Percentiles rank a stretch among this genome's conserved stretches.
Evolutionary conservation across 2,329 filamentous ascomycete species (phyloP).

Genomic region (Fusarium coicis): DNA sequence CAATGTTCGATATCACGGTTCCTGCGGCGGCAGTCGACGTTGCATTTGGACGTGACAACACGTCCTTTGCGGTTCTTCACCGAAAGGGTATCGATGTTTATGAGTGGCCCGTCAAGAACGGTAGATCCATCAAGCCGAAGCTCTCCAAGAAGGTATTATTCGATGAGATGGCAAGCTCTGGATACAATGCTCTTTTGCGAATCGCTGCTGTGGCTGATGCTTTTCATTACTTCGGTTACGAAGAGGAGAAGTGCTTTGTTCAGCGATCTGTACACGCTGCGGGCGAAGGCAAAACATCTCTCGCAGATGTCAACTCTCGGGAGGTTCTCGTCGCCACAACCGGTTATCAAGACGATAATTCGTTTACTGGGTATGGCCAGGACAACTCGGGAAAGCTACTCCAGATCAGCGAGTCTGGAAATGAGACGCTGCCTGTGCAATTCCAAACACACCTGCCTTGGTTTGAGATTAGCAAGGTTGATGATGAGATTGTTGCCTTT

Average conservation of each 20-base stretch:
- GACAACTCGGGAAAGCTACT: slow-evolving; percentile 59
- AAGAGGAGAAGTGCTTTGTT: slow-evolving; percentile 40
- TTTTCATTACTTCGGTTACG: slow-evolving; percentile 49
- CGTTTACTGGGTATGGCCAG: slow-evolving; percentile 56
- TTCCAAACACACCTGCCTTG: slow-evolving; percentile 63
- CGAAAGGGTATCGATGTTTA: slow-evolving; percentile 74
- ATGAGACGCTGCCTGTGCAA: slow-evolving; percentile 50
- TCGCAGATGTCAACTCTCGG: slow-evolving; percentile 32
- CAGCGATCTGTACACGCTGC: slow-evolving; percentile 39
- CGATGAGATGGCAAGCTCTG: slow-evolving; percentile 43
- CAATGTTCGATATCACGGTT: slow-evolving; percentile 76
- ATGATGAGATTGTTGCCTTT: slow-evolving; percentile 58
- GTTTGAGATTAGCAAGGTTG: slow-evolving; percentile 59
- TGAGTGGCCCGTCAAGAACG: slow-evolving; percentile 72
- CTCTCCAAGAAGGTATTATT: slow-evolving; percentile 56
- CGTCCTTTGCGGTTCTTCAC: slow-evolving; percentile 78
- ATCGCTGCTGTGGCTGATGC: slow-evolving; percentile 37
- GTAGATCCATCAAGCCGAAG: slow-evolving; percentile 58
- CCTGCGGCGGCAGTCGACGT: slow-evolving; percentile 77
- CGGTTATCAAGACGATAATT: slow-evolving; percentile 46
- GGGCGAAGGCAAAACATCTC: slow-evolving; percentile 23
- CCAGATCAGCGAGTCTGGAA: slow-evolving; percentile 48
- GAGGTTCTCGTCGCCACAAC: slow-evolving; percentile 46
- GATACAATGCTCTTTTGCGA: slow-evolving; percentile 13
- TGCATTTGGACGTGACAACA: slow-evolving; percentile 73